Percentiles rank a stretch among this genome's conserved stretches.
phyloP scores from a whole-genome alignment of 179 eudicot species.

The Gypsophila paniculata region DNA sequence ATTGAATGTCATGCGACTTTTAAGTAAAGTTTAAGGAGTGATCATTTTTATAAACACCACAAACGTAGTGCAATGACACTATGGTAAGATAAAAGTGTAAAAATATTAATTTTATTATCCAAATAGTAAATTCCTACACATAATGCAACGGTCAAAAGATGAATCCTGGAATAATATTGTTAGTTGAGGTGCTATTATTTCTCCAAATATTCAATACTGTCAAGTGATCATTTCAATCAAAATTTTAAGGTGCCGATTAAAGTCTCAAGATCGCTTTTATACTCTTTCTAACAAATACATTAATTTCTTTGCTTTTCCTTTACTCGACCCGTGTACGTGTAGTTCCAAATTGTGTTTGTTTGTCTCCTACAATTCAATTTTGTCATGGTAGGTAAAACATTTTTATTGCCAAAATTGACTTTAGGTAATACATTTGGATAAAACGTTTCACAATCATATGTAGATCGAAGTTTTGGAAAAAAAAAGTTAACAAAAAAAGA shows the following conservation, averaged over 20 bases:
- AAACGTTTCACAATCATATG: no score
- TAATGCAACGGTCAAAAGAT: constrained; percentile 19
- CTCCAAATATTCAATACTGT: not conserved
- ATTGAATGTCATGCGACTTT: not conserved
- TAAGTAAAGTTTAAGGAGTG: not conserved
- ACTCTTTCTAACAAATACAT: no score
- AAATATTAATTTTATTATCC: not conserved
- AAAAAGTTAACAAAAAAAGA: no score
- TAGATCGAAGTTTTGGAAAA: no score
- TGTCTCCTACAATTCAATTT: not conserved
- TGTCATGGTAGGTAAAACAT: not conserved
- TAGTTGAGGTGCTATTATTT: constrained; percentile 20
- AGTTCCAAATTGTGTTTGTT: not conserved
- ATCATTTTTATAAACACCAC: not conserved
- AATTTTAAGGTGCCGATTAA: no score
- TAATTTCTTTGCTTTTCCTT: not conserved
- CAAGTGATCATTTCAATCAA: no score
- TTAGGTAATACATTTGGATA: no score
- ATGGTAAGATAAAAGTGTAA: not conserved
- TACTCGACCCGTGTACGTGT: not conserved
- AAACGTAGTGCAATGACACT: constrained; percentile 18
- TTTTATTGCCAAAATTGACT: no score
- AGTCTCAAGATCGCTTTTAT: no score
- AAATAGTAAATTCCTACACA: not conserved
- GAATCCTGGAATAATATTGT: constrained; percentile 17